Conservation (phyloP, 805 yeast species). For the Metschnikowia cerradonensis region DNA sequence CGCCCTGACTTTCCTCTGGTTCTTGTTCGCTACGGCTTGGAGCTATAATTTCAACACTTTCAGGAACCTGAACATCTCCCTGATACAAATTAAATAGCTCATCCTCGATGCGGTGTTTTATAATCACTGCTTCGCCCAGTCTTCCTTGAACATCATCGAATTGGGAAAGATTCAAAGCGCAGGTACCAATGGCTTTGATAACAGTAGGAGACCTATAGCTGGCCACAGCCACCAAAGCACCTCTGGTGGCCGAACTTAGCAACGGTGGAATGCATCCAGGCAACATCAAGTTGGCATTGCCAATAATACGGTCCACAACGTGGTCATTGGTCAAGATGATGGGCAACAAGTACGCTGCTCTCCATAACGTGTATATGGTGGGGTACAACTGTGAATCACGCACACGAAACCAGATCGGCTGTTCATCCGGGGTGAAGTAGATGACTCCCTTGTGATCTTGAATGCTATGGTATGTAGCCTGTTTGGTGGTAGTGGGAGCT, state of each 20-base stretch:
- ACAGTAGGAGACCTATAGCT: slow-evolving; percentile 56
- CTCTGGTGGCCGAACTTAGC: slow-evolving; percentile 45
- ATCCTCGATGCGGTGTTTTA: slow-evolving; percentile 69
- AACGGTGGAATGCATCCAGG: slow-evolving; percentile 67
- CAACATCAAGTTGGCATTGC: slow-evolving; percentile 80
- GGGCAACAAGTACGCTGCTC: slow-evolving; percentile 62
- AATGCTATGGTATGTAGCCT: slow-evolving; percentile 55
- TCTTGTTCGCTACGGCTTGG: not conserved
- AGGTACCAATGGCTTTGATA: slow-evolving; percentile 68
- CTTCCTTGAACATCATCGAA: slow-evolving; percentile 51
- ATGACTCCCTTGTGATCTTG: slow-evolving; percentile 56
- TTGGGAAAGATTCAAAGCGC: slow-evolving; percentile 44
- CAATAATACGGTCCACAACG: slow-evolving; percentile 64
- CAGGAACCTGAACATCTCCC: slow-evolving; percentile 35
- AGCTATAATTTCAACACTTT: slow-evolving; percentile 13
- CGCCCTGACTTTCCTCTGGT: not conserved
- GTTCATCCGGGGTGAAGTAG: slow-evolving; percentile 57
- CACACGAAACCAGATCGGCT: slow-evolving; percentile 70
- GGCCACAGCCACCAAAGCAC: slow-evolving; percentile 69
- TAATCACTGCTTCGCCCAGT: slow-evolving; percentile 73
- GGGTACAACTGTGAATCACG: slow-evolving; percentile 60
- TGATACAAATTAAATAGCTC: slow-evolving; percentile 52
- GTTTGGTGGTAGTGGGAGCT: slow-evolving; percentile 55
- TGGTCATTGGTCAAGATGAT: slow-evolving; percentile 64
- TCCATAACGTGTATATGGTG: slow-evolving; percentile 70